Evolutionary conservation across 2,329 filamentous ascomycete species (phyloP), one percentile per base, ranked within the genome.

Genomic region (Ascochyta rabiei): DNA sequence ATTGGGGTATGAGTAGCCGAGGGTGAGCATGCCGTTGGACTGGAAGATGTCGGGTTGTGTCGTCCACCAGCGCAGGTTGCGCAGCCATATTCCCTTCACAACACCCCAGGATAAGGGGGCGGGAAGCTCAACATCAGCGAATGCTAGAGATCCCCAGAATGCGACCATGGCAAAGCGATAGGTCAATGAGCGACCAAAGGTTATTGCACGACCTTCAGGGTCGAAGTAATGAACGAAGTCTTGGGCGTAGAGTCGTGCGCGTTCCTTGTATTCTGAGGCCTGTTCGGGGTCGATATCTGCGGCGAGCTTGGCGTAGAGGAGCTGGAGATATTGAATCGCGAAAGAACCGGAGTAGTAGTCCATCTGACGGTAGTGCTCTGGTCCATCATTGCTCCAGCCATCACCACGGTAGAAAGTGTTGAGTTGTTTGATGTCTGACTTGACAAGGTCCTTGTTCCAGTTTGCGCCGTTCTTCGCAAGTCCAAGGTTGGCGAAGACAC

Each of bases 91-190:
- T 2, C 90, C 89, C 73, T 91, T 91, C 15, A 92, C 86, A 64
- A 90, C 88, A 2, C 90, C 89, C 89, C 89, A 92, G 2, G 86
- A 89, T 48, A 93, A 76, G 0, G 89, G 89, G 7, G 80, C 80
- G 0, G 89, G 89, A 5, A 91, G 80, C 48, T 91, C 87, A 45
- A 91, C 86, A 61, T 86, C 86, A 4, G 89, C 89, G 65, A 91
- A 91, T 1, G 88, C 90, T 24, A 92, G 76, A 0, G 89, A 87
- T 12, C 88, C 87, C 89, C 89, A 93, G 76, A 93, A 93, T 0
- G 86, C 89, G n/a, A 88, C 86, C 86, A 92, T 92, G 43, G 89
- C 89, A 72, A 91, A 93, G n/a, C 89, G 84, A 71, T 93, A 93
- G 6, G 88, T 90, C 44, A 93, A 82, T 47, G 87, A 90, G 42